Evolutionary conservation across 2,329 filamentous ascomycete genomes (phyloP).

Genomic region (Penicillium hordei): DNA sequence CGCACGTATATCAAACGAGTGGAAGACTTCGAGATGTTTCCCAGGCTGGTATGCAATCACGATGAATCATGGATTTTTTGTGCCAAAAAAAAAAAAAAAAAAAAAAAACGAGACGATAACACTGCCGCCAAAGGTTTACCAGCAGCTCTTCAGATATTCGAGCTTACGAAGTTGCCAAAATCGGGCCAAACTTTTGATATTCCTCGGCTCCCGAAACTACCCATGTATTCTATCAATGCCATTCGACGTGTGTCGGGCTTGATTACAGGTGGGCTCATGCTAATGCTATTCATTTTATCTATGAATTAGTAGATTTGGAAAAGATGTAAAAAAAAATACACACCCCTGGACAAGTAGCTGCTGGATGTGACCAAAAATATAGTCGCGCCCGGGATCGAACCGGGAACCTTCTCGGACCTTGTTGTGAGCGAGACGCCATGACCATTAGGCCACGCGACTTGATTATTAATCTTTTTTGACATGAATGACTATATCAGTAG

Average conservation of each 20-base stretch:
- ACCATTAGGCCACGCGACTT: not conserved
- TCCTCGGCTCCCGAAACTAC: no score
- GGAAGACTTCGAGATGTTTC: not conserved
- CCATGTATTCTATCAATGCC: no score
- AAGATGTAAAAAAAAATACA: no score
- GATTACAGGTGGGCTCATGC: no score
- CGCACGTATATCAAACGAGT: conserved; percentile 30
- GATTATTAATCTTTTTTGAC: not conserved
- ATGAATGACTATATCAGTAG: no score
- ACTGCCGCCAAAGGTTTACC: not conserved
- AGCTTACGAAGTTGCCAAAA: no score
- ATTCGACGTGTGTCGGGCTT: no score
- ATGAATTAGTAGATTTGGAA: no score
- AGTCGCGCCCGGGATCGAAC: not conserved
- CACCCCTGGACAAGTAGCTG: no score
- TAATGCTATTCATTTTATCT: no score
- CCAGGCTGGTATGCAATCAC: not conserved
- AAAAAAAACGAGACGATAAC: not conserved
- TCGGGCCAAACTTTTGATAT: no score
- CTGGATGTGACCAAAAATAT: not conserved
- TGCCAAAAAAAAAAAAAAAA: not conserved
- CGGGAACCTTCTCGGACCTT: not conserved
- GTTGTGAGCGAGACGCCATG: not conserved
- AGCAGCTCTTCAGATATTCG: no score
- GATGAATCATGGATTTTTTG: not conserved